Evolutionary conservation across 345 rosid genomes (phyloP), one percentile per base, ranked within the genome.

Genomic region (Xanthoceras sorbifolium): DNA sequence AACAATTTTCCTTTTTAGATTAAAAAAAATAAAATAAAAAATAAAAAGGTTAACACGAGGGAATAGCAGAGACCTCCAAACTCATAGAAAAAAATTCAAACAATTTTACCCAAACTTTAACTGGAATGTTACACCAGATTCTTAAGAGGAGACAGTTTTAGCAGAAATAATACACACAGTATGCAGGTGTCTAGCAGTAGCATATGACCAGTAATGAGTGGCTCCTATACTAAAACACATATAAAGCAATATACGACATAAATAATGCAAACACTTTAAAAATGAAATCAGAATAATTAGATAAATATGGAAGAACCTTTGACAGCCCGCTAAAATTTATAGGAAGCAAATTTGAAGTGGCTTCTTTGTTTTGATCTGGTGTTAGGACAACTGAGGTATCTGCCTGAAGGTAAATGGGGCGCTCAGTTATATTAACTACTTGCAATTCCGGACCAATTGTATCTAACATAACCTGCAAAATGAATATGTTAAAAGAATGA

Each of bases 391-490:
- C 87, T 25, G 72, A 69, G 0, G 85, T 66, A 63, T 84, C 91
- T 71, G 69, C 87, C 81, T 81, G 77, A 31, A 90, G 92, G 42
- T 86, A 79, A 79, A 90, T 87, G 28, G 92, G 89, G 14, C 46
- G 80, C 78, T 87, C 85, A 28, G 82, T 72, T 79, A 75, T 89
- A 63, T 85, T 90, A 57, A 87, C 84, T 1, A 87, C 92, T 71
- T 87, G 91, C 78, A 90, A 75, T 79, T 90, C 92, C 11, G 94
- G 92, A 69, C 94, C 94, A 23, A 79, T 86, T 0, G 92, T 91
- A 79, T 89, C 95, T 9, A 91, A 88, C 95, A 91, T 91, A 50
- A 89, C 86, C 95, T 91, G 86, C 34, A 40, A 71, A 31, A 25
- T 4, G 64, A 42, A 42, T n/a, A 23, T 18, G 14, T 57, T 22